Evolutionary conservation across 495 filamentous ascomycete genomes (phyloP), one percentile per base, ranked within the genome.

Genomic region (Hyaloscypha bicolor): DNA sequence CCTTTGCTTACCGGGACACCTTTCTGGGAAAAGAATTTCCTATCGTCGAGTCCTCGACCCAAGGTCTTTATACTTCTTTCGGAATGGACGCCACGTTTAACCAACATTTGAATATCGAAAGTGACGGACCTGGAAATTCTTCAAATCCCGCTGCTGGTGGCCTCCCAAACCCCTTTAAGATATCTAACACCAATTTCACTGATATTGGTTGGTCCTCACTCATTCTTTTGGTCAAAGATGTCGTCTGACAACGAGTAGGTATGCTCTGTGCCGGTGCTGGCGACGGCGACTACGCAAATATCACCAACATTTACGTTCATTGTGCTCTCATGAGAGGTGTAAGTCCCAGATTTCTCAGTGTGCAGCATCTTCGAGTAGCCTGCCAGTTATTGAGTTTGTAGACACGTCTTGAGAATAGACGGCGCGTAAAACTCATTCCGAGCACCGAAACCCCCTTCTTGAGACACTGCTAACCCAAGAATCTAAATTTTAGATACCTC

Each of bases 301-400:
- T 79, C 58, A 77, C 72, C 51, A 83, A 78, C 68, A 75, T 79
- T 30, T 69, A 64, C 14, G 71, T 76, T 12, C 55, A 62, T 6
- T 84, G 81, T 65, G 77, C 76, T 16, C 58, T 77, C 16, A 70
- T 84, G 48, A 69, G 69, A 33, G 79, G 80, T 9, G 77, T 75
- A 3, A 37, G 35, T 37, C 35, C 12, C 12, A 37, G 12, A 25
- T 1, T 25, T 25, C 25, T 25, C 25, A 25, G 25, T 25, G 25
- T 25, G 25, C 25, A 25, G 25, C 25, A 25, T 25, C 25, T 25
- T 25, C 25, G 25, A 25, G 25, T 25, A 25, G 25, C 2, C 2
- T 25, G 2, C 25, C 25, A 25, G 25, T 25, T 25, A 25, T 25
- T 25, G 25, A 25, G 25, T 25, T 2, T 25, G 25, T 25, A 25